Conservation (phyloP, 331 rosid species). For the Erythrophleum ivorense region DNA sequence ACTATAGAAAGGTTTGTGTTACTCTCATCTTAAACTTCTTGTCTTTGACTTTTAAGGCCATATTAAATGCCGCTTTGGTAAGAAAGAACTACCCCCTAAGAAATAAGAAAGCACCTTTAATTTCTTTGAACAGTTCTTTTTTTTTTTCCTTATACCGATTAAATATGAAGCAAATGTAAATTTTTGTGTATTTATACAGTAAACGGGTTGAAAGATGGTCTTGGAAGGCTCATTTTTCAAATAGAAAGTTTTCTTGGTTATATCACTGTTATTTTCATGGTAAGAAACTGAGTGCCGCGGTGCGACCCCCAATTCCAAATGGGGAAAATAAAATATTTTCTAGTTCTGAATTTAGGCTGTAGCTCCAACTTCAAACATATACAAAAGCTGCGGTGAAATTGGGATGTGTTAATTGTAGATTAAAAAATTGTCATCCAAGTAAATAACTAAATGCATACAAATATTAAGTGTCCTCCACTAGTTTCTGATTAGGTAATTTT, state of each 20-base stretch:
- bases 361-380: neutral
- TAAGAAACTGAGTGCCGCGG: neutral
- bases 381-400: neutral
- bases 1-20: neutral
- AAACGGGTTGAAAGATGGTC: neutral
- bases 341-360: neutral
- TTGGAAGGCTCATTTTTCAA: neutral
- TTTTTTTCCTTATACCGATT: neutral
- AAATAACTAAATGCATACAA: neutral
- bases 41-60: constrained; percentile 35
- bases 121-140: neutral
- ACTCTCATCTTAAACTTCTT: constrained; percentile 2
- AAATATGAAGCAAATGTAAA: neutral
- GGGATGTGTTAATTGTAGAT: neutral
- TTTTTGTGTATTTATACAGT: neutral
- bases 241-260: neutral
- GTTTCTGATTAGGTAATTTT: too few species aligned
- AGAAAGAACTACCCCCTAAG: neutral
- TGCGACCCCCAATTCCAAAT: neutral
- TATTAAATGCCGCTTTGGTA: constrained; percentile 21
- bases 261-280: neutral
- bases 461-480: too few species aligned
- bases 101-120: neutral
- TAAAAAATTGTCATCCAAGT: neutral
- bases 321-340: neutral